phyloP scores from a whole-genome alignment of 164 flowering plant species.

The Kingdonia uniflora region DNA sequence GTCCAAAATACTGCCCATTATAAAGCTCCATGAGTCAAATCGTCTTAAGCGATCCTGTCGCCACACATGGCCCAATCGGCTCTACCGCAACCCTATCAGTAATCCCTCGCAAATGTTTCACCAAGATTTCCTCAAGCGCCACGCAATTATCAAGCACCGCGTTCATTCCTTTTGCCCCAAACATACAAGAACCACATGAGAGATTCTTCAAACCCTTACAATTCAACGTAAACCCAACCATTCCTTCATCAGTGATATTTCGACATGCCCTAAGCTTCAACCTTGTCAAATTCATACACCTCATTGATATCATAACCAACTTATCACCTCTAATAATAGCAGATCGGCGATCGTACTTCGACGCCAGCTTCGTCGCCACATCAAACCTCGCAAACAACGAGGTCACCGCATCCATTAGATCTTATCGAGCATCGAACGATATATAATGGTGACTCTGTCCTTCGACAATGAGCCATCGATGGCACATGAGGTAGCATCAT shows the following conservation, averaged over 20 bases:
- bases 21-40: slow-evolving; percentile 62
- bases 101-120: slow-evolving; percentile 59
- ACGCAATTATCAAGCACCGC: slow-evolving; percentile 44
- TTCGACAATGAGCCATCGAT: slow-evolving; percentile 58
- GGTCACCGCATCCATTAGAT: slow-evolving; percentile 26
- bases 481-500: slow-evolving; percentile 51
- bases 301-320: slow-evolving; percentile 38
- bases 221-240: slow-evolving; percentile 39
- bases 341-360: slow-evolving; percentile 57
- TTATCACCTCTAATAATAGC: slow-evolving; percentile 53
- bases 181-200: slow-evolving; percentile 61
- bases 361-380: slow-evolving; percentile 55
- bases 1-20: slow-evolving; percentile 59
- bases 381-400: slow-evolving; percentile 54
- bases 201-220: slow-evolving; percentile 53
- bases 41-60: slow-evolving; percentile 36
- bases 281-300: slow-evolving; percentile 49
- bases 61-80: slow-evolving; percentile 39
- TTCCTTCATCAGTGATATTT: slow-evolving; percentile 52
- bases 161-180: slow-evolving; percentile 58
- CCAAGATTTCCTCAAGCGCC: slow-evolving; percentile 52
- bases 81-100: slow-evolving; percentile 30
- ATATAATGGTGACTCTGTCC: slow-evolving; percentile 61
- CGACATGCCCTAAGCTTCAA: slow-evolving; percentile 76
- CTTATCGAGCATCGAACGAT: slow-evolving; percentile 46